Conservation (phyloP, 208 protist species). For the Trypanosoma scelopori region DNA sequence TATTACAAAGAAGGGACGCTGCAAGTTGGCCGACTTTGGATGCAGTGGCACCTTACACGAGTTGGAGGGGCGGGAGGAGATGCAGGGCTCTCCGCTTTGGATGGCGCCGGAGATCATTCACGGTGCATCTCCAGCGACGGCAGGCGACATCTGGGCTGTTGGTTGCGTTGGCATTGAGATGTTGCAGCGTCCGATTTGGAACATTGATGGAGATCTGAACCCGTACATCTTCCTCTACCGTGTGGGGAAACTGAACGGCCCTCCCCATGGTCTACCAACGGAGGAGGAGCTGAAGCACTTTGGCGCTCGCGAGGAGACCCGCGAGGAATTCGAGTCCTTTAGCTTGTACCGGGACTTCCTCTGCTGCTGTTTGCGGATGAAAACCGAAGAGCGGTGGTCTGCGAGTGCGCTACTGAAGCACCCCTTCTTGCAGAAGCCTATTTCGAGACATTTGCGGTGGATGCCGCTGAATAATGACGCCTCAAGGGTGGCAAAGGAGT, state of each 20-base stretch:
- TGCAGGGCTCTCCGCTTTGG: conserved; percentile 60
- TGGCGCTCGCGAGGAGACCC: conserved; percentile 14
- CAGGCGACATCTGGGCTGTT: conserved; percentile 74
- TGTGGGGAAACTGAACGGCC: conserved; percentile 40
- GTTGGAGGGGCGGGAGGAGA: conserved; percentile 8
- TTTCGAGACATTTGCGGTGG: conserved; percentile 56
- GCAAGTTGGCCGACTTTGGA: conserved; percentile 84
- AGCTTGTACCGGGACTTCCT: conserved; percentile 61
- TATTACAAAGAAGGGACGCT: conserved; percentile 61
- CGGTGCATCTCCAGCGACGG: conserved; percentile 23
- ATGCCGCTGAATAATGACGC: conserved; percentile 6
- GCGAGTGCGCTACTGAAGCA: conserved; percentile 47
- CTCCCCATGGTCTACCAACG: conserved; percentile 50
- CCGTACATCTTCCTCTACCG: conserved; percentile 55
- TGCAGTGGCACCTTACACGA: conserved; percentile 40
- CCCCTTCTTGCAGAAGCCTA: conserved; percentile 45
- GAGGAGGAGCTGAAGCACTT: conserved; percentile 41
- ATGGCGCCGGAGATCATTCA: conserved; percentile 84
- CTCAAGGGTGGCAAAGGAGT: not conserved
- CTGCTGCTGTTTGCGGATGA: conserved; percentile 39
- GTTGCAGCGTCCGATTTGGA: conserved; percentile 59
- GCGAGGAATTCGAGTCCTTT: conserved; percentile 35
- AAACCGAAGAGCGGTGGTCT: conserved; percentile 47
- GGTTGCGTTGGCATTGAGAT: conserved; percentile 85
- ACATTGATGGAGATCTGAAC: conserved; percentile 28